phyloP scores from a whole-genome alignment of 2,329 filamentous ascomycete species.

The Aspergillus chevalieri region DNA sequence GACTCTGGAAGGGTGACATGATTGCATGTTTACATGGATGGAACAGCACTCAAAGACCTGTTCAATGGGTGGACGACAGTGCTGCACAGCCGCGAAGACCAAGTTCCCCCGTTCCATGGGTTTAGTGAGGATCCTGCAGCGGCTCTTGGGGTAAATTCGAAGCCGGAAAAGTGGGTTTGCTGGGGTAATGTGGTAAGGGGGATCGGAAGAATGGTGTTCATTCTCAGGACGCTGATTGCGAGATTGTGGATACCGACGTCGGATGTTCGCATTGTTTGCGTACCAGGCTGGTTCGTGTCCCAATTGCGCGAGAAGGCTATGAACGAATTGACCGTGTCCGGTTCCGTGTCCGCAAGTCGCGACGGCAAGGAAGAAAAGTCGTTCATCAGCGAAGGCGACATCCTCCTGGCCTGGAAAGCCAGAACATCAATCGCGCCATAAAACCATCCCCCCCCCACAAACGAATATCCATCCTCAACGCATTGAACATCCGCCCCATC shows the following conservation, averaged over 20 bases:
- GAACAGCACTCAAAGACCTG: slow-evolving; percentile 38
- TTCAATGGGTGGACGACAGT: slow-evolving; percentile 44
- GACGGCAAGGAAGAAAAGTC: slow-evolving; percentile 9
- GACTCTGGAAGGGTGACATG: slow-evolving; percentile 42
- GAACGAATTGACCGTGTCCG: slow-evolving; percentile 2
- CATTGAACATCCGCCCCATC: slow-evolving; percentile 31
- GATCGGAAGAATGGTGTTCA: no score
- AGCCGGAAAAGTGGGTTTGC: no score
- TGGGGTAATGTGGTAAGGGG: no score
- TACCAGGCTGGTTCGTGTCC: slow-evolving; percentile 30
- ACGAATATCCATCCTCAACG: slow-evolving; percentile 32
- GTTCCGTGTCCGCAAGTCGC: neutral
- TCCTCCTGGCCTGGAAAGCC: slow-evolving; percentile 40
- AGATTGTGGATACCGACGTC: no score
- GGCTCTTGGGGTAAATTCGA: slow-evolving; percentile 4
- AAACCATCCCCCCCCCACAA: slow-evolving; percentile 17
- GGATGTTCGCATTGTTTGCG: slow-evolving; percentile 27
- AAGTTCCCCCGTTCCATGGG: slow-evolving; percentile 35
- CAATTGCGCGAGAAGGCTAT: slow-evolving; percentile 20
- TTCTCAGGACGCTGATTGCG: no score
- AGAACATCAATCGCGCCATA: slow-evolving; percentile 16
- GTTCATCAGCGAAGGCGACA: slow-evolving; percentile 44
- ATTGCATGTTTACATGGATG: slow-evolving; percentile 46
- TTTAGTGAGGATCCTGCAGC: slow-evolving; percentile 32
- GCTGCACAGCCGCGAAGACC: slow-evolving; percentile 37